Evolutionary conservation across 139 green algal species (phyloP).

Genomic region (Coelastrella sp.): DNA sequence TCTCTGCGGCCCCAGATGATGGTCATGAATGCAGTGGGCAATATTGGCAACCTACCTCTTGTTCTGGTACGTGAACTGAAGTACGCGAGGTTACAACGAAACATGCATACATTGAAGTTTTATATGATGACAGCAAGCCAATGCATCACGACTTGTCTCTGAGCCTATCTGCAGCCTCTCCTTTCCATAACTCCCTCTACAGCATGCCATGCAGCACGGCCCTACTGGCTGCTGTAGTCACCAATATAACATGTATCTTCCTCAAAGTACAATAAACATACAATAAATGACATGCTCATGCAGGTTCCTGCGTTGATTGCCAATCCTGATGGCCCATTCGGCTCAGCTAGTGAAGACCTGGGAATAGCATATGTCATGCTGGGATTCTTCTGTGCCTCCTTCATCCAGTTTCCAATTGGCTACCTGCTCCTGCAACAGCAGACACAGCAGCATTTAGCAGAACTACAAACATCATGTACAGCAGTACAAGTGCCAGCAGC

Average conservation of each 20-base stretch:
- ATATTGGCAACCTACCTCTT: constrained; percentile 53
- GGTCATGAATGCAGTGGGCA: constrained; percentile 35
- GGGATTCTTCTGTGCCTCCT: constrained; percentile 44
- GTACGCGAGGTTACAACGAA: too few relatives aligned
- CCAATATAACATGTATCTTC: background rate
- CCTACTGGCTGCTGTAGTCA: too few relatives aligned
- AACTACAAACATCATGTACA: too few relatives aligned
- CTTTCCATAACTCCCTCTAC: too few relatives aligned
- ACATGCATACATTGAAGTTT: too few relatives aligned
- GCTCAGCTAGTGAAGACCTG: background rate
- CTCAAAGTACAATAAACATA: background rate
- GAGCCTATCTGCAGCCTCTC: too few relatives aligned
- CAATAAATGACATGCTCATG: background rate
- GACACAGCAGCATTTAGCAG: background rate
- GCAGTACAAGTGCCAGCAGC: constrained; percentile 1
- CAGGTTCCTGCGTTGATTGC: constrained; percentile 27
- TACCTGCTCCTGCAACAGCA: constrained; percentile 50
- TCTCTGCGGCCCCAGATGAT: background rate
- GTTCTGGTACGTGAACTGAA: too few relatives aligned
- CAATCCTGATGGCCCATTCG: background rate
- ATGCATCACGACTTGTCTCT: too few relatives aligned
- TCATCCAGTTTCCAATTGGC: constrained; percentile 62
- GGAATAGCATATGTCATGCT: constrained; percentile 54
- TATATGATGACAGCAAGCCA: too few relatives aligned
- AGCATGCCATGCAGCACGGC: too few relatives aligned